Base-by-base conservation (phyloP, 345 rosid genomes). In the Eucalyptus caleyi region DNA sequence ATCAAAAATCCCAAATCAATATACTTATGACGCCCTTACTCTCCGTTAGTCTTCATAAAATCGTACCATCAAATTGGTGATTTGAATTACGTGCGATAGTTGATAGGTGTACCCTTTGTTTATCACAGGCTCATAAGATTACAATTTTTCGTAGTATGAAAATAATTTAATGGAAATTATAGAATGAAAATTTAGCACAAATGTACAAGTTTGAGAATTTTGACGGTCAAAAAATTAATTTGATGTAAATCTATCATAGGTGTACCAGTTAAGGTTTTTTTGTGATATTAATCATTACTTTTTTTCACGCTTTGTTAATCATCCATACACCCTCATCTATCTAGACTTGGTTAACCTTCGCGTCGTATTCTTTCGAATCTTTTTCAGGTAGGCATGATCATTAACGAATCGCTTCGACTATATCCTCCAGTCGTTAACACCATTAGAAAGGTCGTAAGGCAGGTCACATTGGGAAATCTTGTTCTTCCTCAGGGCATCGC, bases 361-460 rank as follows among this genome's bases (percentile, higher is more conserved):
- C 45, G 30, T 7, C 16, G 1, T 34, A 30, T 59, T 45, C 69
- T 21, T 47, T 40, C 7, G 26, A 16, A 37, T 18, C 34, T 11
- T 21, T 62, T 40, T 50, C 88, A 90, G 93, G 83, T 92, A 69
- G 86, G 44, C 9, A 90, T 91, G 93, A 89, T 92, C 65, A 50
- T 93, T 49, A 88, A 90, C 80, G 93, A 93, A 54, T 50, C 93
- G 27, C 80, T 92, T 34, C 37, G 93, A 56, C 90, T 93, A 83
- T 94, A 93, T 90, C 15, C 95, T 87, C 95, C 95, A 0, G 54
- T 51, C 30, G 9, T 6, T 50, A 15, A 1, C 53, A 0, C 92
- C 30, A 13, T 30, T 2, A 90, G 95, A 54, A 87, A 87, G 72
- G 87, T 62, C 6, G 40, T 16, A 11, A 90, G 90, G 82, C 91